Conservation (phyloP, 1,284 basidiomycete species). For the Pseudozyma thailandica region DNA sequence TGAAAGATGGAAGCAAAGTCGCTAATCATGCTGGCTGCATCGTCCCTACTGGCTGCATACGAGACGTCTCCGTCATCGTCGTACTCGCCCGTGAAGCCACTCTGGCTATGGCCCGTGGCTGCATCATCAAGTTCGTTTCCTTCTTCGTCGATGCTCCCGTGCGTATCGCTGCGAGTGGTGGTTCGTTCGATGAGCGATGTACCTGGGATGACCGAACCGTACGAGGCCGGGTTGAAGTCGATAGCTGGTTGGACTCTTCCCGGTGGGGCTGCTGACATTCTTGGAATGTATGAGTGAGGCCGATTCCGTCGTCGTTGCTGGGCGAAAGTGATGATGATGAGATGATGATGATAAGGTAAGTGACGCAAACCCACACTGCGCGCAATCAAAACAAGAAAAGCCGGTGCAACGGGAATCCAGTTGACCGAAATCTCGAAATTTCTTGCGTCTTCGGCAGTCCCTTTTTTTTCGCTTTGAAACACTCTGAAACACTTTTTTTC, state of each 20-base stretch:
- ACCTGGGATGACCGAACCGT: constrained; percentile 29
- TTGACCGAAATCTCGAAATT: constrained; percentile 19
- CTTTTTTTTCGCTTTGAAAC: no score
- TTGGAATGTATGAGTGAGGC: no score
- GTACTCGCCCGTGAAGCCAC: constrained; percentile 15
- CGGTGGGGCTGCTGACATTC: constrained; percentile 40
- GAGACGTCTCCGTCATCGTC: constrained; percentile 15
- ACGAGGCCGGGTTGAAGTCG: constrained; percentile 38
- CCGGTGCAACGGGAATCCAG: not conserved
- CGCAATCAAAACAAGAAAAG: not conserved
- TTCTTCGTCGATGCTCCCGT: constrained; percentile 23
- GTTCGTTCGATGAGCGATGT: constrained; percentile 23
- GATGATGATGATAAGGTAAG: not conserved
- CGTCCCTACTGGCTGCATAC: constrained; percentile 9
- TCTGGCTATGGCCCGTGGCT: constrained; percentile 9
- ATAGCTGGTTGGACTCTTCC: constrained; percentile 30
- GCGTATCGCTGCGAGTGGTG: constrained; percentile 21
- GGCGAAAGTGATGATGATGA: no score
- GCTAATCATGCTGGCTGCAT: constrained; percentile 34
- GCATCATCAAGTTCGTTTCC: not conserved
- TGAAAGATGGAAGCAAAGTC: constrained; percentile 49
- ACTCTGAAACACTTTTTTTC: no score
- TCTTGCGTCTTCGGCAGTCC: constrained; percentile 37
- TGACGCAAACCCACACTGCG: not conserved
- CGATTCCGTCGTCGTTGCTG: no score